Base-by-base conservation (phyloP, 2,329 filamentous ascomycete species). In the Ceratocystis harringtonii region DNA sequence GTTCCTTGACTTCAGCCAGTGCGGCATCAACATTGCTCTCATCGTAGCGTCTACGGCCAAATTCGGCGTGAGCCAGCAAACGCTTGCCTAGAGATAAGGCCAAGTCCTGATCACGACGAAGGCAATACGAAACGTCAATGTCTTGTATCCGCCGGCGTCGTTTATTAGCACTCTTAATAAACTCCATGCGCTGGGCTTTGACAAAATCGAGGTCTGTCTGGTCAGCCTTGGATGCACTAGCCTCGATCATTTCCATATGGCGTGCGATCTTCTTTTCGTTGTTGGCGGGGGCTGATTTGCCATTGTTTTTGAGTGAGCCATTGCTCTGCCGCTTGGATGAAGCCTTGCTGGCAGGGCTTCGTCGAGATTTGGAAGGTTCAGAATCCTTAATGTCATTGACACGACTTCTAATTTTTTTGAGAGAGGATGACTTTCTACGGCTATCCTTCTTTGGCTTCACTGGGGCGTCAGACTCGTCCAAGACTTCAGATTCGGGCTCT, bases 1-100 rank as follows among this genome's bases (percentile, higher is more conserved):
- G 90, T 68, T 91, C 88, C 70, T 94, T 89, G 1, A 97, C 92
- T 71, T 96, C 88, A 64, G 88, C 84, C 67, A 92, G 82, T 1
- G 94, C 92, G 50, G 88, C 86, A 19, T 89, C 84, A 72, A 91
- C 92, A 73, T 94, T 86, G 58, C 86, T 78, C 15, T 88, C 81
- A 67, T 89, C 84, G 73, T 89, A 96, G 41, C 89, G 85, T 64
- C 86, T 81, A 71, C 88, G 88, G 48, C 90, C 90, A 19, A 84
- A 80, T 62, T 85, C 81, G 62, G 87, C 84, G 71, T 92, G 88
- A 55, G 79, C 79, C 65, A 80, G 79, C 62, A 96, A 82, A 64
- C 86, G 85, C 74, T 73, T 85, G 71, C 74, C 83, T 74, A 77
- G 82, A 71, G 71, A 79, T 70, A 72, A 81, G 74, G 75, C 83